A percentile compares a stretch with the other conserved stretches of the same genome.
phyloP scores from a whole-genome alignment of 2,329 filamentous ascomycete genomes.

The Tympanopsis confertula region DNA sequence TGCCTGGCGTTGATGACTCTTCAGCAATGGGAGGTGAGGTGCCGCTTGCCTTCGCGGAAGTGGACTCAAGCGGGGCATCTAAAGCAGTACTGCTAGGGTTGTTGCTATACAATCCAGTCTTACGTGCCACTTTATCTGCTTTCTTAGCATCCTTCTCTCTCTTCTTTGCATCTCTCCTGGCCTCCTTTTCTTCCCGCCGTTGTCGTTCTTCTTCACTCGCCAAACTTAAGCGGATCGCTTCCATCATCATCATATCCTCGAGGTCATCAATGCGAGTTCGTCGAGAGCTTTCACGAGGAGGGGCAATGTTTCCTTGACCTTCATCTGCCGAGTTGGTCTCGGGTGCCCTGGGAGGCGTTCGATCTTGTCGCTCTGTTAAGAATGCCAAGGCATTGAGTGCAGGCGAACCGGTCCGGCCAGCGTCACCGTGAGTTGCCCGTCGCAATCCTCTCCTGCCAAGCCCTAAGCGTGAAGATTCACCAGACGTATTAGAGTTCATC shows the following conservation, averaged over 20 bases:
- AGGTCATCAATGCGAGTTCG: slow-evolving; percentile 66
- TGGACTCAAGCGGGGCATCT: slow-evolving; percentile 37
- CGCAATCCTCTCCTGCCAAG: slow-evolving; percentile 36
- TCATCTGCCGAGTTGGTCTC: slow-evolving; percentile 8
- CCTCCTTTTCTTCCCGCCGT: slow-evolving; percentile 70
- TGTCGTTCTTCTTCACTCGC: slow-evolving; percentile 88
- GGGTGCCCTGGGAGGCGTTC: slow-evolving; percentile 14
- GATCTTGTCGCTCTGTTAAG: slow-evolving; percentile 26
- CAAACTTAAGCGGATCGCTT: slow-evolving; percentile 84
- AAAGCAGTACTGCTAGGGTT: slow-evolving; percentile 49
- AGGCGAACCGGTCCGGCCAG: slow-evolving; percentile 20
- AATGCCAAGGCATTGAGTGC: slow-evolving; percentile 31
- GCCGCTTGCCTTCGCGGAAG: slow-evolving; percentile 22
- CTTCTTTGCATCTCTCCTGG: slow-evolving; percentile 72
- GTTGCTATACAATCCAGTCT: slow-evolving; percentile 32
- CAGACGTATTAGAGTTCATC: slow-evolving; percentile 52
- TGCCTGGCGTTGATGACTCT: slow-evolving; percentile 28
- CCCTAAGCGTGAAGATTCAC: slow-evolving; percentile 37
- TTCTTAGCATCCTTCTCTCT: slow-evolving; percentile 77
- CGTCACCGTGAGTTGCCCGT: slow-evolving; percentile 18
- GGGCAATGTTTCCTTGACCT: slow-evolving; percentile 3
- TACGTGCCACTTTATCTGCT: slow-evolving; percentile 28
- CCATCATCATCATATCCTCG: slow-evolving; percentile 97
- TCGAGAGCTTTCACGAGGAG: slow-evolving; percentile 13
- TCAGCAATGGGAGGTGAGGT: slow-evolving; percentile 20